Evolutionary conservation across 2,329 filamentous ascomycete species (phyloP).

Genomic region (Pseudogymnoascus sp.): DNA sequence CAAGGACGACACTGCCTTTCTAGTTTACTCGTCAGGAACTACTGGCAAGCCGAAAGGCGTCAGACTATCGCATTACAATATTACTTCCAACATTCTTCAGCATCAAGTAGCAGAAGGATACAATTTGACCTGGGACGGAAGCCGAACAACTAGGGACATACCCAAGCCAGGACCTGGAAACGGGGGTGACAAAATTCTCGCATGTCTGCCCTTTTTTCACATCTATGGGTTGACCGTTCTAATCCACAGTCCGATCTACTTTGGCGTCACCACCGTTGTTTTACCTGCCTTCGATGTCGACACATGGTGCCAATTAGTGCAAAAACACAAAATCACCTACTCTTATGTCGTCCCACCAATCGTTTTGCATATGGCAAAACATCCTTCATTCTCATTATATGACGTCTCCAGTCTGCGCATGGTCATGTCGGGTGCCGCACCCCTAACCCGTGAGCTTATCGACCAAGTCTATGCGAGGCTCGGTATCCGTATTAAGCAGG

Average conservation of each 20-base stretch:
- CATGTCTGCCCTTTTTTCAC: constrained; percentile 77
- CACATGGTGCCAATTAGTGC: constrained; percentile 65
- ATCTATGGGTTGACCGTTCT: constrained; percentile 62
- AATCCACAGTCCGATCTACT: constrained; percentile 57
- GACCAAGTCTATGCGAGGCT: constrained; percentile 64
- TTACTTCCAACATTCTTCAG: constrained; percentile 34
- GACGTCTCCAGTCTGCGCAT: constrained; percentile 71
- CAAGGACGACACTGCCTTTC: constrained; percentile 57
- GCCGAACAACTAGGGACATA: constrained; percentile 61
- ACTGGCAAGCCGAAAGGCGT: constrained; percentile 82
- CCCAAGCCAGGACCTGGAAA: constrained; percentile 27
- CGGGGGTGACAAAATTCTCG: constrained; percentile 56
- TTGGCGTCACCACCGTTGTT: constrained; percentile 59
- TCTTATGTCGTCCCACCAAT: constrained; percentile 76
- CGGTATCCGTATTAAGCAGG: constrained; percentile 74
- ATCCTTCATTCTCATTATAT: constrained; percentile 68
- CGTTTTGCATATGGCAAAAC: constrained; percentile 68
- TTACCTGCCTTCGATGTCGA: constrained; percentile 73
- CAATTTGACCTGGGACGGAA: constrained; percentile 48
- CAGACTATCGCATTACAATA: constrained; percentile 39
- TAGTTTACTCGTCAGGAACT: constrained; percentile 80
- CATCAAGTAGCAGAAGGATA: constrained; percentile 43
- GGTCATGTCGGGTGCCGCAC: constrained; percentile 77
- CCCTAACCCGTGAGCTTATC: constrained; percentile 69
- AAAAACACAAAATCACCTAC: constrained; percentile 66